phyloP scores from a whole-genome alignment of 805 yeast genomes.

The Yarrowia yakushimensis region DNA sequence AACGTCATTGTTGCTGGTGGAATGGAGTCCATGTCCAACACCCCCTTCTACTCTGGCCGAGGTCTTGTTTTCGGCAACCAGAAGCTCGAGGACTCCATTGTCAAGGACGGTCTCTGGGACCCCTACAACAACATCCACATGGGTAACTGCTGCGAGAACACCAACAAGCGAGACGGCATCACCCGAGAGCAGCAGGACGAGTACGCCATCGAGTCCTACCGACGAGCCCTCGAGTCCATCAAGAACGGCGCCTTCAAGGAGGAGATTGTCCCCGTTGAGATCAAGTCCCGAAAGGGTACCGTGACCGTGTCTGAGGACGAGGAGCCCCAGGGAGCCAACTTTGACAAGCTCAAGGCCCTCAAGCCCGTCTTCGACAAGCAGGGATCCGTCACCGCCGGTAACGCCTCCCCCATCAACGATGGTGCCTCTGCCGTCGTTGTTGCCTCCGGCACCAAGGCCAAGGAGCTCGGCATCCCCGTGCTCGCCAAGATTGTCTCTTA shows the following conservation, averaged over 20 bases:
- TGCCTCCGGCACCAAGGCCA: conserved; percentile 73
- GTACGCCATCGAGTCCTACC: conserved; percentile 76
- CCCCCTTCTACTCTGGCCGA: conserved; percentile 82
- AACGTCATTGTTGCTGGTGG: conserved; percentile 93
- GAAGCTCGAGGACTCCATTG: conserved; percentile 53
- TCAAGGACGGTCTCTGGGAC: conserved; percentile 85
- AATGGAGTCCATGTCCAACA: conserved; percentile 92
- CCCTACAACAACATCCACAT: conserved; percentile 80
- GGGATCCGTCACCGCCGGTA: conserved; percentile 95
- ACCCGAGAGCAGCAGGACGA: conserved; percentile 83
- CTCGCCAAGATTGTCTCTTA: conserved; percentile 78
- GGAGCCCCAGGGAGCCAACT: conserved; percentile 67
- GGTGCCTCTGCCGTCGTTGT: conserved; percentile 92
- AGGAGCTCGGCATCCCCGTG: conserved; percentile 68
- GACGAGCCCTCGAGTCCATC: conserved; percentile 72
- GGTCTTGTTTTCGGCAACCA: conserved; percentile 56
- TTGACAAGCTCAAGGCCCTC: conserved; percentile 65
- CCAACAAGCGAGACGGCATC: conserved; percentile 72
- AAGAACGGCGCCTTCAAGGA: conserved; percentile 65
- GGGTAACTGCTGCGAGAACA: conserved; percentile 95
- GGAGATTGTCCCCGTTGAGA: conserved; percentile 80
- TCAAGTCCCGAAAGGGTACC: conserved; percentile 69
- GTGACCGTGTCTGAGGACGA: conserved; percentile 68
- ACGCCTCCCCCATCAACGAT: conserved; percentile 89
- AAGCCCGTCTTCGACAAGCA: conserved; percentile 88